Evolutionary conservation across 2,329 filamentous ascomycete species (phyloP), one percentile per base, ranked within the genome.

Genomic region (Ilyonectria destructans): DNA sequence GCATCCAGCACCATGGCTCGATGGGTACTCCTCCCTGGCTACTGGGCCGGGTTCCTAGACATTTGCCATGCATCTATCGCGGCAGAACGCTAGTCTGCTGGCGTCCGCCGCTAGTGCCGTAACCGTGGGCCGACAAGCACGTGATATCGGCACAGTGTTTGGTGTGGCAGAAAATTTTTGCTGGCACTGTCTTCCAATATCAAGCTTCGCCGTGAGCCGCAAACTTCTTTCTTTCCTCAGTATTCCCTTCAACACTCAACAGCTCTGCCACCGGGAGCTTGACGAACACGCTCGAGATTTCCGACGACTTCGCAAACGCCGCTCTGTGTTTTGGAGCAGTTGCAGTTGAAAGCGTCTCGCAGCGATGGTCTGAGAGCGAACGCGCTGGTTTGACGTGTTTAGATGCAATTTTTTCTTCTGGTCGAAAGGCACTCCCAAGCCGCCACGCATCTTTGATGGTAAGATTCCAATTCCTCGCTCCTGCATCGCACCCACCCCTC

Each of bases 101-200:
- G 64, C 43, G 65, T 70, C 72, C 64, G 71, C 69, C 63, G 57
- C 73, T 75, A 76, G 61, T 19, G 48, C 69, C n/a, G 37, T 58
- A 67, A 45, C 17, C 29, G 66, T 12, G 48, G 62, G 60, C 9
- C 10, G 0, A 52, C 12, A 26, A 35, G 74, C 79, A 80, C 79
- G 77, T 80, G 78, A 48, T 1, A 0, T 0, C 0, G 0, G 0
- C 49, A 80, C 79, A 80, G 79, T 80, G 78, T 62, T 10, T 17
- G n/a, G 0, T 2, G n/a, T 52, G 26, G 33, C 12, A 6, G 52
- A 57, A 74, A 79, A 77, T 70, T 61, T 77, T 78, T 78, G 49
- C 65, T 73, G 29, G 66, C 79, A 80, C 79, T 80, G 79, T 79
- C 43, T 64, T 45, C 3, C 74, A 77, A 80, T 80, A 80, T 79